Evolutionary conservation across 257 asterid species (phyloP), one percentile per base, ranked within the genome.

Genomic region (Craterostigma plantagineum): DNA sequence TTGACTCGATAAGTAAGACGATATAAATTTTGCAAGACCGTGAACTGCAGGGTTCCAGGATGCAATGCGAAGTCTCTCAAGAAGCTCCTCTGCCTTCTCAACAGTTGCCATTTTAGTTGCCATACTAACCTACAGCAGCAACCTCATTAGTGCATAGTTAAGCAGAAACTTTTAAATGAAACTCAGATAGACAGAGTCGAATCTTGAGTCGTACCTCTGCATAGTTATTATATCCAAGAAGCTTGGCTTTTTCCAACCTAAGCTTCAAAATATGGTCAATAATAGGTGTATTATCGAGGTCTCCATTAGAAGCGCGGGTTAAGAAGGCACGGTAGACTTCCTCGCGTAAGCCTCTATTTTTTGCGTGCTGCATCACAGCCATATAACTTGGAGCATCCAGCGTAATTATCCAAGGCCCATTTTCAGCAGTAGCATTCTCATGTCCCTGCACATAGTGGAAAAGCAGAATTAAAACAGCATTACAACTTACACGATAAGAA

Each of bases 61-160:
- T 51, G 95, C 92, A 63, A 46, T 45, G 46, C 93, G 83, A 57
- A 87, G 77, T 59, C 72, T 87, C 56, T 87, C 92, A 51, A 87
- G 86, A 55, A 87, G 93, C 61, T 82, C 95, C 66, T 56, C 75
- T 34, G 90, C 98, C 65, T 79, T 76, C 23, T 74, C 78, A 53
- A 72, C 75, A 49, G 95, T 87, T 15, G 98, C 98, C 98, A 87
- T 87, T 72, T 87, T 87, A 58, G 72, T 66, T 33, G 93, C 86
- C 95, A 79, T 90, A 67, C 99, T 90, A 37, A 90, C 82, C 98
- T 90, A 66, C 44, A 33, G 59, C n/a, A 45, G 36, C 38, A 43
- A 59, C 52, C 48, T 35, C 17, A 35, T 72, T 35, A 65, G 30
- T 2, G 4, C 30, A 6, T 23, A 23, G 30, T 23, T 23, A 23